Conservation (phyloP, 148 eudicot genomes). For the Mesembryanthemum crystallinum region DNA sequence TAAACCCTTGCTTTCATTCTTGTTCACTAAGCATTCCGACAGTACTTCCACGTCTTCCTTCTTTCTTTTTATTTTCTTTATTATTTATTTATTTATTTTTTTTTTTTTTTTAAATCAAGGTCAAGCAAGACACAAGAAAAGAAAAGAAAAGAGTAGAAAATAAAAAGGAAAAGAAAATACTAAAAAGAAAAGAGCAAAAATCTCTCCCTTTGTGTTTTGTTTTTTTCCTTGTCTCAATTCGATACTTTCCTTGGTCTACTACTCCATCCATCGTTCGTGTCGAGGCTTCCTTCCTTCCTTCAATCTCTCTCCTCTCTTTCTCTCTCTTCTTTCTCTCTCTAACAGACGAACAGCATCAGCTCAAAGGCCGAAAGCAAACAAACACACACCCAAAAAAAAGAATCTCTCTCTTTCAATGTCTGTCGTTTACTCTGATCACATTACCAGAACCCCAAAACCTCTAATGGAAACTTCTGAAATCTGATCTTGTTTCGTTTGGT, state of each 20-base stretch:
- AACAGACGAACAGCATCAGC: slow-evolving; percentile 6
- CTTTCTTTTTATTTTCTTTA: no score
- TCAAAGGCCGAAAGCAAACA: slow-evolving; percentile 12
- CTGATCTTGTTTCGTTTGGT: slow-evolving; percentile 36
- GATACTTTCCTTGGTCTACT: slow-evolving; percentile 59
- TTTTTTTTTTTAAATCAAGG: no score
- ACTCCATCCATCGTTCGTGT: slow-evolving; percentile 41
- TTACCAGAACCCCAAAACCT: slow-evolving; percentile 14
- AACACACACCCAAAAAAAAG: not conserved
- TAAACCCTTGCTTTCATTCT: no score
- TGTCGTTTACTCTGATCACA: slow-evolving; percentile 20
- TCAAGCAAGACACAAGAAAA: no score
- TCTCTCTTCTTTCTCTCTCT: not conserved
- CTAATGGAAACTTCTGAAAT: slow-evolving; percentile 25
- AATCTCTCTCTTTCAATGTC: not conserved
- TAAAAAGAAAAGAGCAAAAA: not conserved
- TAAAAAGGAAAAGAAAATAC: not conserved
- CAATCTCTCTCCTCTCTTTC: slow-evolving; percentile 7
- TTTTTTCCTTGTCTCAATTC: not conserved
- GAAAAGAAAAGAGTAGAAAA: not conserved
- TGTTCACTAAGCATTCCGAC: no score
- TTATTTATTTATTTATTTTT: no score
- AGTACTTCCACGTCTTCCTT: no score
- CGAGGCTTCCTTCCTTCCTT: slow-evolving; percentile 17
- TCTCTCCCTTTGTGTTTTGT: not conserved